phyloP scores from a whole-genome alignment of 352 stramenopile genomes.

The Peronosclerospora sorghi region DNA sequence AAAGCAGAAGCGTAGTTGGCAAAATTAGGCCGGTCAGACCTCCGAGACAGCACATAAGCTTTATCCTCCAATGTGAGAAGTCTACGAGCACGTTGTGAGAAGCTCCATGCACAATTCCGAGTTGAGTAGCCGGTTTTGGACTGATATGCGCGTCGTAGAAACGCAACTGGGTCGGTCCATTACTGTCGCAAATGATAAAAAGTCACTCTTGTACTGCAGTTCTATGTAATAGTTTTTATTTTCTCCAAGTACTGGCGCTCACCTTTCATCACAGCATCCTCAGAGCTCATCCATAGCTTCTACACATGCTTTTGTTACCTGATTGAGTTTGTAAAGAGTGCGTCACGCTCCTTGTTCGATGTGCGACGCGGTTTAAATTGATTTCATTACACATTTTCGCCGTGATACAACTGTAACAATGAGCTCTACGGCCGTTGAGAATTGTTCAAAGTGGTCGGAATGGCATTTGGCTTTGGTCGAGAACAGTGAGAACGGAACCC shows the following conservation, averaged over 20 bases:
- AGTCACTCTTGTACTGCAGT: slow-evolving; percentile 55
- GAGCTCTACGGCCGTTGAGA: slow-evolving; percentile 43
- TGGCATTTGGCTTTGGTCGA: slow-evolving; percentile 50
- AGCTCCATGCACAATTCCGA: slow-evolving; percentile 34
- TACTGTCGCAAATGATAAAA: slow-evolving; percentile 39
- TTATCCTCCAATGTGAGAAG: slow-evolving; percentile 7
- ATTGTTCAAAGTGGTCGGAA: slow-evolving; percentile 40
- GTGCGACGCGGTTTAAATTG: slow-evolving; percentile 43
- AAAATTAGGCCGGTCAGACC: slow-evolving; percentile 9
- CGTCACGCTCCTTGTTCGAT: slow-evolving; percentile 57
- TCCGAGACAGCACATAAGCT: slow-evolving; percentile 6
- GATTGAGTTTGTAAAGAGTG: slow-evolving; percentile 45
- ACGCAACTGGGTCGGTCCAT: slow-evolving; percentile 34
- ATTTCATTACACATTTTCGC: slow-evolving; percentile 34
- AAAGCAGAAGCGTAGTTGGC: slow-evolving; percentile 10
- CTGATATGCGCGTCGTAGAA: slow-evolving; percentile 65
- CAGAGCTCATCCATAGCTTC: slow-evolving; percentile 40
- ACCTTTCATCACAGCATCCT: slow-evolving; percentile 30
- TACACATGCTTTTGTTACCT: slow-evolving; percentile 30
- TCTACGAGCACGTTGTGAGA: slow-evolving; percentile 9
- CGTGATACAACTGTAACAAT: slow-evolving; percentile 25
- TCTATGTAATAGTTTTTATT: slow-evolving; percentile 76
- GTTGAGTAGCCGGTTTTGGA: slow-evolving; percentile 57
- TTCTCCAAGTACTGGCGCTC: slow-evolving; percentile 46
- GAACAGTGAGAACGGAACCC: slow-evolving; percentile 33